Evolutionary conservation across 177 flowering plant genomes (phyloP), one percentile per base, ranked within the genome.

Genomic region (Vitis hybrid): DNA sequence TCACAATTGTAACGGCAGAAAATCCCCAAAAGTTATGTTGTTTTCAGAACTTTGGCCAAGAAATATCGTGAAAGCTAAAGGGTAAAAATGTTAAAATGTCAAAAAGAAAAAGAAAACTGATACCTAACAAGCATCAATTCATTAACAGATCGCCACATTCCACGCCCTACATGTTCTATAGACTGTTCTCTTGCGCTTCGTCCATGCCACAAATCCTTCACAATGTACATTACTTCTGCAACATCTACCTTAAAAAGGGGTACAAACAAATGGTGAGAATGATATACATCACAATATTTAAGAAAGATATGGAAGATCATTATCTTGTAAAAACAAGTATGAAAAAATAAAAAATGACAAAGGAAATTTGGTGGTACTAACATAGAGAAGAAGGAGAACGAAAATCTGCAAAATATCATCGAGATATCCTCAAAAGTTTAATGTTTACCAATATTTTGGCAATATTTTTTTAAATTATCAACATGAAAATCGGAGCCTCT

Each of bases 51-150:
- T 49, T 60, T 14, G 20, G 68, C 33, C 18, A 59, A 68, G 63
- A 68, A 54, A 64, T 44, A 2, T 14, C 1, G 14, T 50, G 18
- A 57, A 52, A n/a, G 17, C 4, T 59, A 28, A 56, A 72, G 44
- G 58, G 53, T 31, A 2, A 64, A 47, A 69, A 14, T 11, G 18
- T 19, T 49, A 31, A 2, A 57, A 38, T 38, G 44, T 4, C 44
- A 38, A 38, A 28, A 12, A 17, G 62, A 17, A 56, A 17, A 57
- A 44, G 9, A 61, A 22, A 62, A 28, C 38, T 52, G 7, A 60
- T 85, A 92, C 98, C 98, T 92, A 61, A 92, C 88, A 72, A 96
- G 97, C 88, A 94, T 92, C 59, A 96, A 81, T 68, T 94, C 94
- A 67, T 94, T 90, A 15, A 90, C 84, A 55, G 99, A 85, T 71